Percentiles rank a stretch among this genome's conserved stretches.
These are phyloP conservation scores for Thielaviopsis euricoi DNA, from an alignment of 2,329 filamentous ascomycete genomes.

Conservation along the genomic window DNA sequence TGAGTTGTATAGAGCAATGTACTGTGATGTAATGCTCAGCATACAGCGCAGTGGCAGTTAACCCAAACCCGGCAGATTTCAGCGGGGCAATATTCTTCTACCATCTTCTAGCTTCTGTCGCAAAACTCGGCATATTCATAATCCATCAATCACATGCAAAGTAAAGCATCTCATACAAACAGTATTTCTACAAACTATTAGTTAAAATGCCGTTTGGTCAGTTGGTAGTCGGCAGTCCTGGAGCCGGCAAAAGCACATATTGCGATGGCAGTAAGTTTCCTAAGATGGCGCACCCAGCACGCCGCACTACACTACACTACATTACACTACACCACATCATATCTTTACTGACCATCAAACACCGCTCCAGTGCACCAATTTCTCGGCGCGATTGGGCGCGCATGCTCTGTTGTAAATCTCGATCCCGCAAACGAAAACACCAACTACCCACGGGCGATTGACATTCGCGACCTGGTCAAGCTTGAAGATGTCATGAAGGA, in stretches of 20 bases:
- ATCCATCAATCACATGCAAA: not conserved
- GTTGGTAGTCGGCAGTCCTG: conserved; percentile 84
- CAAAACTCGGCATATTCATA: not conserved
- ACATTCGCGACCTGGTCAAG: conserved; percentile 76
- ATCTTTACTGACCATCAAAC: not conserved
- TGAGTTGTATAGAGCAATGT: no score
- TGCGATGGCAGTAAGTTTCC: conserved; percentile 68
- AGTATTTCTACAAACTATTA: not conserved
- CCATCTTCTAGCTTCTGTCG: not conserved
- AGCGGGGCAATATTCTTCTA: not conserved
- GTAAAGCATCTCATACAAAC: not conserved
- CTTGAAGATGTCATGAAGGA: conserved; percentile 91
- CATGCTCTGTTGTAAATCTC: conserved; percentile 89
- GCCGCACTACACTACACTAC: no score
- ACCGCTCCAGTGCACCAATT: conserved; percentile 71
- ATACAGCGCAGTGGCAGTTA: not conserved
- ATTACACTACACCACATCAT: no score
- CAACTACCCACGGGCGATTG: conserved; percentile 73
- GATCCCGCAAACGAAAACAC: conserved; percentile 94
- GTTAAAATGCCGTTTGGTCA: conserved; percentile 46
- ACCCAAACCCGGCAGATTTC: not conserved
- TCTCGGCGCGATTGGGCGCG: conserved; percentile 83
- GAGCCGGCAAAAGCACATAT: conserved; percentile 91
- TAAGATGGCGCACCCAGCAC: not conserved
- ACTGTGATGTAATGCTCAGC: no score